Conservation (phyloP, 2,329 filamentous ascomycete species). For the Curvularia spicifera region DNA sequence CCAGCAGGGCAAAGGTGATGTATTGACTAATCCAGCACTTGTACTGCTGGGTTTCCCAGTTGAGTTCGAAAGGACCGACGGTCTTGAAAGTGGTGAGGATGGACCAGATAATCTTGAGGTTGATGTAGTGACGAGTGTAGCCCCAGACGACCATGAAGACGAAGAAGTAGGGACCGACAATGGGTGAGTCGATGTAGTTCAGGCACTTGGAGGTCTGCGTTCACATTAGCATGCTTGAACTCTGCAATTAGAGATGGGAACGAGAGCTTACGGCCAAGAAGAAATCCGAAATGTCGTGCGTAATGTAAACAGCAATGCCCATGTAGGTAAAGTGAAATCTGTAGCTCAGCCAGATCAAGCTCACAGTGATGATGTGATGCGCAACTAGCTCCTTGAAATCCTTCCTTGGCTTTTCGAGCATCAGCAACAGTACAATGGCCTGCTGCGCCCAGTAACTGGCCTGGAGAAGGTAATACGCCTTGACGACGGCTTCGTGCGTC, state of each 20-base stretch:
- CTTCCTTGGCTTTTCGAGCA: slow-evolving; percentile 91
- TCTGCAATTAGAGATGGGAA: neutral
- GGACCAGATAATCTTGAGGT: slow-evolving; percentile 76
- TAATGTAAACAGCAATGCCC: slow-evolving; percentile 90
- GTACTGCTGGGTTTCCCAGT: slow-evolving; percentile 79
- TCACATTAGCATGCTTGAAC: neutral
- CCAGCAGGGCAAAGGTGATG: slow-evolving; percentile 70
- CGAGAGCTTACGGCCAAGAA: slow-evolving; percentile 81
- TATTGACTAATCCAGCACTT: slow-evolving; percentile 74
- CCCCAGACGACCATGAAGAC: slow-evolving; percentile 84
- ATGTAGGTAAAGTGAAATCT: slow-evolving; percentile 98
- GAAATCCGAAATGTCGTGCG: slow-evolving; percentile 93
- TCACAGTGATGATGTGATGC: slow-evolving; percentile 88
- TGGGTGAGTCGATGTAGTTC: slow-evolving; percentile 82
- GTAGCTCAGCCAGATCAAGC: slow-evolving; percentile 85
- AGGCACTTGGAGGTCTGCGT: slow-evolving; percentile 82
- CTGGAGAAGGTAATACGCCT: slow-evolving; percentile 95
- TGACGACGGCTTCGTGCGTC: slow-evolving; percentile 80
- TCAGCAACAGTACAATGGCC: slow-evolving; percentile 82
- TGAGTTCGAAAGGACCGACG: slow-evolving; percentile 74
- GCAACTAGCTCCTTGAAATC: slow-evolving; percentile 93
- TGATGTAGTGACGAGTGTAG: slow-evolving; percentile 87
- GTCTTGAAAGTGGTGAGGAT: slow-evolving; percentile 77
- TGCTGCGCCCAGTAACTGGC: slow-evolving; percentile 97
- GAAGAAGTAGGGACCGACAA: slow-evolving; percentile 85